These are phyloP conservation scores for Gnetum montanum DNA, from an alignment of 75 land plant genomes.

Conservation along the genomic window DNA sequence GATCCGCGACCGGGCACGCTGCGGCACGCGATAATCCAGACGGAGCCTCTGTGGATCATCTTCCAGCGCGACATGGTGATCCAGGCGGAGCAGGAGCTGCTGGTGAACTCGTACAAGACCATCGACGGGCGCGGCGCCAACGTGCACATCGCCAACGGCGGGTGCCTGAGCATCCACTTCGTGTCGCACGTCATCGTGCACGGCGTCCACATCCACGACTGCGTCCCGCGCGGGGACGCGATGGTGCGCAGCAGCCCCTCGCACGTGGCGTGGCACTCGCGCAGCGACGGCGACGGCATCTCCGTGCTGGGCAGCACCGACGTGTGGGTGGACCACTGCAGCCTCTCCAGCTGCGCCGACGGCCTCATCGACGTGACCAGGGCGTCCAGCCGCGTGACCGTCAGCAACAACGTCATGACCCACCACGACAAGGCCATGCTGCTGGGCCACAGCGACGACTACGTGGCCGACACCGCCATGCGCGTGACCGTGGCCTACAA, in stretches of 20 bases:
- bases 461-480: conserved; percentile 28
- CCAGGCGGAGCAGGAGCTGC: conserved; percentile 30
- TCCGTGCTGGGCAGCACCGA: conserved; percentile 30
- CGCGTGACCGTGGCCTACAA: conserved; percentile 56
- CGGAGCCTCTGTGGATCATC: conserved; percentile 51
- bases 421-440: conserved; percentile 45
- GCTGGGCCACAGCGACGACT: conserved; percentile 33
- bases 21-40: conserved; percentile 50
- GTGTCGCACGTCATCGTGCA: conserved; percentile 19
- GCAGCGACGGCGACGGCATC: conserved; percentile 45
- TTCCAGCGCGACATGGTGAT: conserved; percentile 45
- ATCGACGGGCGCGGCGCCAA: conserved; percentile 53
- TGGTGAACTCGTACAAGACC: conserved; percentile 49
- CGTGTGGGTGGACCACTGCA: conserved; percentile 49
- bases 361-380: conserved; percentile 47
- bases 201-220: conserved; percentile 25
- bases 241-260: conserved; percentile 20
- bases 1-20: conserved; percentile 46
- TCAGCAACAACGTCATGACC: conserved; percentile 43
- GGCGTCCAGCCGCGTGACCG: conserved; percentile 46
- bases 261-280: conserved; percentile 21
- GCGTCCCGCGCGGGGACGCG: conserved; percentile 12
- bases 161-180: conserved; percentile 41
- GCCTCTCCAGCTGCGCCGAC: conserved; percentile 26
- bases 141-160: conserved; percentile 41